These are phyloP conservation scores for Omphalotus guepiniiformis DNA, from an alignment of 768 basidiomycete species.

Conservation along the genomic window DNA sequence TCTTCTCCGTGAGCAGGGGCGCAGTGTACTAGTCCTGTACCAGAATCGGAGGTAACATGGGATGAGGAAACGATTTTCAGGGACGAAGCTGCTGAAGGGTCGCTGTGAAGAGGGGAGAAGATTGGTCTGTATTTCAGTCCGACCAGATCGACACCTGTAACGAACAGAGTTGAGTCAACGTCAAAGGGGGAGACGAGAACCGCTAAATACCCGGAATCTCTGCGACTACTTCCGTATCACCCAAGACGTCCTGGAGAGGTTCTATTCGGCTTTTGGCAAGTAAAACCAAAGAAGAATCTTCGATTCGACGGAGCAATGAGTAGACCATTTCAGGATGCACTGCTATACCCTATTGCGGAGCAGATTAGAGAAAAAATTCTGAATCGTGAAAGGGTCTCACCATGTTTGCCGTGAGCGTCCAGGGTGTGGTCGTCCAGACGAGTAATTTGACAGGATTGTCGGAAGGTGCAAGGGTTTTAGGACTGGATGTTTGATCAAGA, in stretches of 20 bases:
- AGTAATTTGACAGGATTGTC: conserved; percentile 45
- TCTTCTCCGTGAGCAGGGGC: conserved; percentile 94
- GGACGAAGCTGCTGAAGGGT: conserved; percentile 16
- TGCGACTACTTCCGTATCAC: conserved; percentile 30
- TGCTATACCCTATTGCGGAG: conserved; percentile 70
- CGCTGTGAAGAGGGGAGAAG: conserved; percentile 40
- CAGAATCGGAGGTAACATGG: conserved; percentile 84
- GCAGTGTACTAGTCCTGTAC: conserved; percentile 93
- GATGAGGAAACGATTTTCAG: conserved; percentile 58
- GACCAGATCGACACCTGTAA: conserved; percentile 50
- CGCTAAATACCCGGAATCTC: conserved; percentile 31
- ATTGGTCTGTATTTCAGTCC: conserved; percentile 56
- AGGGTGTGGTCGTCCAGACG: conserved; percentile 98
- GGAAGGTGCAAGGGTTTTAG: not conserved
- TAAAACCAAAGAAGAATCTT: conserved; percentile 29
- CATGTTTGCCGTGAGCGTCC: conserved; percentile 96
- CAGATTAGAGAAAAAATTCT: conserved; percentile 4
- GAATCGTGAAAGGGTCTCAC: conserved; percentile 34
- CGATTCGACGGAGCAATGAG: conserved; percentile 35
- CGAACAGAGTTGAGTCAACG: conserved; percentile 12
- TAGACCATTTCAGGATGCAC: conserved; percentile 75
- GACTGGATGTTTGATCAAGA: conserved; percentile 33
- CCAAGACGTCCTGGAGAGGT: conserved; percentile 32
- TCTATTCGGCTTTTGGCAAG: conserved; percentile 50
- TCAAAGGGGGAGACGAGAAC: not conserved